Evolutionary conservation across 805 yeast genomes (phyloP).

Genomic region (Yarrowia divulgata): DNA sequence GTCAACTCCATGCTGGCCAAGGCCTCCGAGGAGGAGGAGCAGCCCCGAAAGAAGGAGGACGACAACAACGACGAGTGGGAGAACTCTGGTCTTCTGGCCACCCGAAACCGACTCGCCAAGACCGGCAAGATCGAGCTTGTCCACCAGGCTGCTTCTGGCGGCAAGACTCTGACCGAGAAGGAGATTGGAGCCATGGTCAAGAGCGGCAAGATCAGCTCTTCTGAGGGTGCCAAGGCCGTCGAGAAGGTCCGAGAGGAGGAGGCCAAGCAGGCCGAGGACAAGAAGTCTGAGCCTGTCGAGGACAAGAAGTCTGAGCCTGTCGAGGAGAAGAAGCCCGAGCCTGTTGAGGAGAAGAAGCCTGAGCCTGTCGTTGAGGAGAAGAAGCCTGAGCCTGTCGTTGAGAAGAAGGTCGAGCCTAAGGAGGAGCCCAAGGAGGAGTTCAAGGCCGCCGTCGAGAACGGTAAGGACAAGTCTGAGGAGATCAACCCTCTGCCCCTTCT

Average conservation of each 20-base stretch:
- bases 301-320: conserved; percentile 17
- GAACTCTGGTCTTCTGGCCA: conserved; percentile 41
- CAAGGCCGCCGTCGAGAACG: conserved; percentile 11
- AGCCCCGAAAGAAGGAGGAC: conserved; percentile 41
- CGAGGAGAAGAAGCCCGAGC: conserved; percentile 12
- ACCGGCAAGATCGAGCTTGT: conserved; percentile 42
- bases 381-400: conserved; percentile 11
- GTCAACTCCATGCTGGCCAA: conserved; percentile 41
- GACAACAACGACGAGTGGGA: conserved; percentile 40
- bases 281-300: conserved; percentile 6
- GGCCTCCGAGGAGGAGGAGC: conserved; percentile 41
- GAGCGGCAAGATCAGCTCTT: conserved; percentile 37
- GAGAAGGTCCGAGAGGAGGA: conserved; percentile 40
- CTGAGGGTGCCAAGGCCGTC: conserved; percentile 39
- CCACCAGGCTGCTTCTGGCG: conserved; percentile 40
- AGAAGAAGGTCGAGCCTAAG: conserved; percentile 24
- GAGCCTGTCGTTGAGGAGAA: conserved; percentile 16
- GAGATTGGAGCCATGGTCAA: conserved; percentile 36
- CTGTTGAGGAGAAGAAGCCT: conserved; percentile 22
- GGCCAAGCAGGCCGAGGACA: conserved; percentile 37
- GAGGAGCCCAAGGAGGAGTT: conserved; percentile 12
- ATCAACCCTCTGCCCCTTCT: conserved; percentile 33
- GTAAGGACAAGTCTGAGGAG: conserved; percentile 20
- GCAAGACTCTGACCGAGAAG: conserved; percentile 37
- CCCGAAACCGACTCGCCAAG: conserved; percentile 42